These are phyloP conservation scores for Verticillium alfalfae DNA, from an alignment of 2,329 filamentous ascomycete species.

Conservation along the genomic window DNA sequence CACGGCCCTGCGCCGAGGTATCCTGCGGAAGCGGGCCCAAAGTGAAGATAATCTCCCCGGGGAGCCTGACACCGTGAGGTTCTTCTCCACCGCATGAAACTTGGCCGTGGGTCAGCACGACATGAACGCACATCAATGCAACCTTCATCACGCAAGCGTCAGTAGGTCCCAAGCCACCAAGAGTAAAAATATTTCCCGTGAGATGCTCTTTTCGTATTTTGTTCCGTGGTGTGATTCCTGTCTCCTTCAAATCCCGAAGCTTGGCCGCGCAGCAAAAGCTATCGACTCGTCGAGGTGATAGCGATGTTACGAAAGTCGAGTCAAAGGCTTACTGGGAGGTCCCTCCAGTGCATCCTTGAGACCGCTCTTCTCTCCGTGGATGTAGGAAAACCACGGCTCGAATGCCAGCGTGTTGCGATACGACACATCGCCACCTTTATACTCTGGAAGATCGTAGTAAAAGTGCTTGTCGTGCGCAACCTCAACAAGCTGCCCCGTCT, in stretches of 20 bases:
- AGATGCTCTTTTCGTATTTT: not conserved
- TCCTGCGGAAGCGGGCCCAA: not conserved
- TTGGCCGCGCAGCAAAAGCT: not conserved
- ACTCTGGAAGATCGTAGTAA: slow-evolving; percentile 7
- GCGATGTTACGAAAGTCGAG: not conserved
- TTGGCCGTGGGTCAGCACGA: not conserved
- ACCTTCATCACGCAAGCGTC: not conserved
- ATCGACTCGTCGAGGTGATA: too few species aligned
- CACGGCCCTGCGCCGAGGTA: not conserved
- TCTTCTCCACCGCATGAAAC: not conserved
- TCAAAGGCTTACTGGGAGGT: not conserved
- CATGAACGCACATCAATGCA: not conserved
- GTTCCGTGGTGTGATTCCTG: not conserved
- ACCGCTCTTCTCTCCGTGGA: slow-evolving; percentile 13
- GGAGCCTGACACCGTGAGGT: not conserved
- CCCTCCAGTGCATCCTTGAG: slow-evolving; percentile 5
- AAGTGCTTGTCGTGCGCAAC: slow-evolving; percentile 8
- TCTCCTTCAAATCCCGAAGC: not conserved
- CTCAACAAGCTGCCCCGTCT: slow-evolving; percentile 11
- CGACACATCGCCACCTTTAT: slow-evolving; percentile 10
- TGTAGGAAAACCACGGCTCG: slow-evolving; percentile 15
- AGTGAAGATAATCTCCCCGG: not conserved
- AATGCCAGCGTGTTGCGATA: slow-evolving; percentile 11
- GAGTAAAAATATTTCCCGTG: too few species aligned
- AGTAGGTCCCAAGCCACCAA: not conserved